Evolutionary conservation across 345 rosid genomes (phyloP).

Genomic region (Corchorus capsularis): DNA sequence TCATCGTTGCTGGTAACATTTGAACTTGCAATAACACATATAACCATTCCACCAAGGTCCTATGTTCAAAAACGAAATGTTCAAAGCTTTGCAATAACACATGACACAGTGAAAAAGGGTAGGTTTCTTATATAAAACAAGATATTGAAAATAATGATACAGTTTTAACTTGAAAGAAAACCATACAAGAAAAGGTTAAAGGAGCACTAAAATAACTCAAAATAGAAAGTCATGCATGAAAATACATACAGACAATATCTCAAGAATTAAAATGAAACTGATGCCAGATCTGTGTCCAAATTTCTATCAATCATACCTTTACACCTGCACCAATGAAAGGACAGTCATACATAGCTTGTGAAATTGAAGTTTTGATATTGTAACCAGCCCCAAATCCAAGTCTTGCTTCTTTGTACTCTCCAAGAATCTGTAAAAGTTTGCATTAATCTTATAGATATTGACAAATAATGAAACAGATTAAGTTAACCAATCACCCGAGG

Average conservation of each 20-base stretch:
- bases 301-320: constrained; percentile 48
- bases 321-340: constrained; percentile 75
- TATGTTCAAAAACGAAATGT: constrained; percentile 22
- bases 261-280: background rate
- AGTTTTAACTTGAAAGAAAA: background rate
- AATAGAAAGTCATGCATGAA: background rate
- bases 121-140: background rate
- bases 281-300: background rate
- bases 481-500: background rate
- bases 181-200: background rate
- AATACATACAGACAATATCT: background rate
- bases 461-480: constrained; percentile 3
- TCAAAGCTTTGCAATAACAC: background rate
- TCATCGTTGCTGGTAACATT: constrained; percentile 42
- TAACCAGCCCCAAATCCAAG: constrained; percentile 92
- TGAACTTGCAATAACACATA: constrained; percentile 73
- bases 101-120: background rate
- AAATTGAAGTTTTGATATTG: constrained; percentile 57
- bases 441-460: constrained; percentile 22
- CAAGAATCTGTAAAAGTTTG: constrained; percentile 57
- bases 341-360: constrained; percentile 72
- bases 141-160: constrained; percentile 3
- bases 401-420: constrained; percentile 66
- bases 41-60: constrained; percentile 58
- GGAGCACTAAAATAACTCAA: constrained; percentile 6